Conservation (phyloP, 441 rosid species). For the Monsonia emarginata region DNA sequence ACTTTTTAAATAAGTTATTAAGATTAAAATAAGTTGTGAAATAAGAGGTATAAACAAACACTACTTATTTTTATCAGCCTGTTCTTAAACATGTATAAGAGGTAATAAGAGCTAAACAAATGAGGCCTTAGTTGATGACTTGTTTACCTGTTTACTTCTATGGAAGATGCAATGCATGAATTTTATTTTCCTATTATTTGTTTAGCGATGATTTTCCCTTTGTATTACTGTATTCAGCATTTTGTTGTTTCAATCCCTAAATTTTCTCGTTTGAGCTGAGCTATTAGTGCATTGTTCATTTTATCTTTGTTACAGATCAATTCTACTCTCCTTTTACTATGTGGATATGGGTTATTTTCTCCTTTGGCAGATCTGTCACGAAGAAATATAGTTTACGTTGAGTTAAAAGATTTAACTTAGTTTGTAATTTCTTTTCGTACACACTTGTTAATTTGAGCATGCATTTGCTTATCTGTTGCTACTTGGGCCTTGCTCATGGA, state of each 20-base stretch:
- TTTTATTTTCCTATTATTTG: not conserved
- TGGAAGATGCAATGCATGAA: not conserved
- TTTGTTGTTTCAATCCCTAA: not conserved
- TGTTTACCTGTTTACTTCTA: not conserved
- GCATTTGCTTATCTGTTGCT: not conserved
- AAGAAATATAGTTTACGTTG: no score
- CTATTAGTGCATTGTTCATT: not conserved
- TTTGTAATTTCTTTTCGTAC: not conserved
- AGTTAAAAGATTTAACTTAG: not conserved
- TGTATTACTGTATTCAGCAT: not conserved
- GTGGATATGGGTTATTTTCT: not conserved
- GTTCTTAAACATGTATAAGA: no score
- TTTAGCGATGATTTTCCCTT: not conserved
- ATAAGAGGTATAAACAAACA: no score
- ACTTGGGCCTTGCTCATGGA: not conserved
- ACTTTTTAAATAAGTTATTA: no score
- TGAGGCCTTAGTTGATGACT: not conserved
- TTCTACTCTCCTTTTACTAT: not conserved
- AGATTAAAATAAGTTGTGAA: no score
- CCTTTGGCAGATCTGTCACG: not conserved
- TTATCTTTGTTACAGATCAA: not conserved
- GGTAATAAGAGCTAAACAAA: no score
- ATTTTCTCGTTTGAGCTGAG: not conserved
- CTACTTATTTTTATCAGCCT: no score
- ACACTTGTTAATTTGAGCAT: not conserved